Percentiles rank a stretch among this genome's conserved stretches.
Conservation (phyloP, 2,329 filamentous ascomycete genomes). For the Xylaria sp. region DNA sequence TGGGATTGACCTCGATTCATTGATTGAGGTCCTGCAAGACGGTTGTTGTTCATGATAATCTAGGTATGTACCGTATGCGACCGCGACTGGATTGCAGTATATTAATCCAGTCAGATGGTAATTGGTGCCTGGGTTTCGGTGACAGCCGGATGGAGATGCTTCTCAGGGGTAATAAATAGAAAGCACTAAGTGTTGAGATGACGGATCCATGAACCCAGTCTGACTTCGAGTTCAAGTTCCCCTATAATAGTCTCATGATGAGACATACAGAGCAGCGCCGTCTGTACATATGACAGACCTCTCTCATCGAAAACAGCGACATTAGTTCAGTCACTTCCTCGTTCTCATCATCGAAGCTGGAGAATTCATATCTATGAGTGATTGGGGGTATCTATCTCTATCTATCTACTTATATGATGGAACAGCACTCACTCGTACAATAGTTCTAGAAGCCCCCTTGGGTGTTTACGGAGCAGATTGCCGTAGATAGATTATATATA, state of each 20-base stretch:
- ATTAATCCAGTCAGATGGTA: too few relatives aligned
- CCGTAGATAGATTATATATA: not conserved
- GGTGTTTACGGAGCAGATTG: not conserved
- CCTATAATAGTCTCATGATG: not conserved
- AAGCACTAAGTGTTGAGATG: too few relatives aligned
- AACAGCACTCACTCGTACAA: not conserved
- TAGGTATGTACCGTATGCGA: too few relatives aligned
- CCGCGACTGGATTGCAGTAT: too few relatives aligned
- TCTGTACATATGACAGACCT: not conserved
- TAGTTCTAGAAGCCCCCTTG: not conserved
- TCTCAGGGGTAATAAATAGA: too few relatives aligned
- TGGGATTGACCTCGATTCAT: too few relatives aligned
- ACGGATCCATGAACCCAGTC: not conserved
- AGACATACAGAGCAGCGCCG: not conserved
- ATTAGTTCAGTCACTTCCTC: not conserved
- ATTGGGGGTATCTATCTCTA: slow-evolving; percentile 1
- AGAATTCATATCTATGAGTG: not conserved
- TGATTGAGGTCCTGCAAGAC: too few relatives aligned
- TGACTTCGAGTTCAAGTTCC: too few relatives aligned
- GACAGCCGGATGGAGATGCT: too few relatives aligned
- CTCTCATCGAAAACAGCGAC: not conserved
- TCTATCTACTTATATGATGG: slow-evolving; percentile 1
- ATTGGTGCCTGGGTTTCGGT: too few relatives aligned
- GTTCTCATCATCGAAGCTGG: not conserved
- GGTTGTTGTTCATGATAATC: too few relatives aligned